Evolutionary conservation across 805 yeast species (phyloP).

Genomic region (Ogataea haglerorum): DNA sequence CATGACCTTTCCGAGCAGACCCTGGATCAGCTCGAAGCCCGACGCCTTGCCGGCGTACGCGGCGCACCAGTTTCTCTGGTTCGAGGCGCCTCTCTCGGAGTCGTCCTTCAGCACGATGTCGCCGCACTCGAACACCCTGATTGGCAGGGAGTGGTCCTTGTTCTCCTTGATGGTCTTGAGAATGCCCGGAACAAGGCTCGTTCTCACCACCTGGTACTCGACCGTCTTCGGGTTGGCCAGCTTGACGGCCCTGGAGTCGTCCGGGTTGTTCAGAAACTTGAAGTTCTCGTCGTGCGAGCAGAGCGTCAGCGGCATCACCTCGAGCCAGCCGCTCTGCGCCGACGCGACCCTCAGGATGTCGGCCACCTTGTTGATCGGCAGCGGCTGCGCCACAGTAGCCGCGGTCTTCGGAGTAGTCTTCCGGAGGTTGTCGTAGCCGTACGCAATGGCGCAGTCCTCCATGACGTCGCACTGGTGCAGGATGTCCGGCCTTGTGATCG

Average conservation of each 20-base stretch:
- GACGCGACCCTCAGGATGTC: constrained; percentile 89
- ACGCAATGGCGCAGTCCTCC: constrained; percentile 98
- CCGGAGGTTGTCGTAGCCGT: constrained; percentile 86
- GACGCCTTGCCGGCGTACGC: constrained; percentile 91
- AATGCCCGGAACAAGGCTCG: constrained; percentile 89
- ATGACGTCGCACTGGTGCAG: constrained; percentile 96
- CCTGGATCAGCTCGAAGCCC: constrained; percentile 93
- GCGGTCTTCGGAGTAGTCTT: constrained; percentile 76
- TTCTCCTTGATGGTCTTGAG: constrained; percentile 94
- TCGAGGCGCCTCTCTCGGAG: constrained; percentile 84
- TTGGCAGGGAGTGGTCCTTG: constrained; percentile 92
- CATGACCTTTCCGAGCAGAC: constrained; percentile 91
- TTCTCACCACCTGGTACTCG: constrained; percentile 97
- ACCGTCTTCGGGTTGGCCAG: constrained; percentile 94
- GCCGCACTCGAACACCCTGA: constrained; percentile 91
- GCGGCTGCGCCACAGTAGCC: constrained; percentile 78
- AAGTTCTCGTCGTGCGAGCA: constrained; percentile 98
- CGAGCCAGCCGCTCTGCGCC: constrained; percentile 93
- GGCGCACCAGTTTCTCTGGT: constrained; percentile 94
- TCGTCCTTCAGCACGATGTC: constrained; percentile 87
- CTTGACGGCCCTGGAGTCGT: constrained; percentile 76
- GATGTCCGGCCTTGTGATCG: constrained; percentile 93
- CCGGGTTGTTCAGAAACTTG: constrained; percentile 70
- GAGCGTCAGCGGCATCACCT: constrained; percentile 91
- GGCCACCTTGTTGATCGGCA: constrained; percentile 85